Evolutionary conservation across 768 basidiomycete species (phyloP).

Genomic region (Ephemerocybe angulata): DNA sequence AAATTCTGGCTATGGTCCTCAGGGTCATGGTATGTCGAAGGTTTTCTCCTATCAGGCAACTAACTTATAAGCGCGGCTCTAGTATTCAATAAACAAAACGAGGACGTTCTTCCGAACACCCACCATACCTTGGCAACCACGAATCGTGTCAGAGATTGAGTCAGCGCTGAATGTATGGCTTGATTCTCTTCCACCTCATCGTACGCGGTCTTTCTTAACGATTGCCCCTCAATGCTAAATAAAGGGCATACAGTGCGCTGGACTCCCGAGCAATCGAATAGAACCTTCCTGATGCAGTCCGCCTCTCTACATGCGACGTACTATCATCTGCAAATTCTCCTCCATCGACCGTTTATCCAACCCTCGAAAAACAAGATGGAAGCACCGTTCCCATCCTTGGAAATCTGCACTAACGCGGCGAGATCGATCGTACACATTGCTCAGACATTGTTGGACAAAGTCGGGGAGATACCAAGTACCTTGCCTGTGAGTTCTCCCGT

Average conservation of each 20-base stretch:
- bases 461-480: constrained; percentile 25
- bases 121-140: constrained; percentile 53
- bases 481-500: constrained; percentile 25
- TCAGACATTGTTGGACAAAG: constrained; percentile 46
- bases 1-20: constrained; percentile 56
- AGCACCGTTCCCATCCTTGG: constrained; percentile 59
- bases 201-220: constrained; percentile 27
- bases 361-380: constrained; percentile 44
- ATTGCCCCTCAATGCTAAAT: background rate
- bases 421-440: constrained; percentile 75
- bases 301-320: constrained; percentile 39
- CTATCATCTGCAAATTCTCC: constrained; percentile 54
- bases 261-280: constrained; percentile 31
- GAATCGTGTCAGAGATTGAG: constrained; percentile 57
- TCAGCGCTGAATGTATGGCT: constrained; percentile 58
- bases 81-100: constrained; percentile 33
- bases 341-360: constrained; percentile 74
- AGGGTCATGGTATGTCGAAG: constrained; percentile 42
- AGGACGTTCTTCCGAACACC: constrained; percentile 30
- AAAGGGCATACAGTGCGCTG: constrained; percentile 27
- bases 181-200: constrained; percentile 51
- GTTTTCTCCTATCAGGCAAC: background rate
- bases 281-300: constrained; percentile 46
- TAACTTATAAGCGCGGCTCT: background rate
- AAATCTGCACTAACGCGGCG: constrained; percentile 77